Conservation (phyloP, 1,284 basidiomycete genomes). For the Cryptococcus sp. region DNA sequence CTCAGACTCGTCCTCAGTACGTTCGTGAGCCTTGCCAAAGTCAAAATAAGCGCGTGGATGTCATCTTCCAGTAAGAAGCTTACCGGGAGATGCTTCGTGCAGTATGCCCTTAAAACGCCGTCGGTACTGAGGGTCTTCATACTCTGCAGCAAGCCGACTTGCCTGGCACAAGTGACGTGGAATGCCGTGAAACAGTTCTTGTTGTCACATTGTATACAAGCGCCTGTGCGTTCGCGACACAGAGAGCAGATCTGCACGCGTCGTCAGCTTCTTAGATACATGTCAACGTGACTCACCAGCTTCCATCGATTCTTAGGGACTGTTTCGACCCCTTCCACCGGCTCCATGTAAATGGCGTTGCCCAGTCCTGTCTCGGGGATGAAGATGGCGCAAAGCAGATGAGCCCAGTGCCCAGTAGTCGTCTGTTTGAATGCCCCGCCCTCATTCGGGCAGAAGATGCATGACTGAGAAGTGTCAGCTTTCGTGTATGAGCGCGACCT, state of each 20-base stretch:
- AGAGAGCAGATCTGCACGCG: conserved; percentile 73
- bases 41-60: conserved; percentile 17
- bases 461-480: conserved; percentile 61
- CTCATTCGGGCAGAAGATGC: conserved; percentile 91
- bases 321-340: conserved; percentile 84
- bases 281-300: conserved; percentile 62
- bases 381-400: conserved; percentile 96
- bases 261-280: background rate
- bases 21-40: conserved; percentile 18
- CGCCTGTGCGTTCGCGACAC: conserved; percentile 78
- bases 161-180: conserved; percentile 91
- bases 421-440: conserved; percentile 99
- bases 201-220: conserved; percentile 96
- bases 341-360: conserved; percentile 98
- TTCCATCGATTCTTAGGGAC: conserved; percentile 94
- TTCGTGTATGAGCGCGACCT: background rate
- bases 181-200: conserved; percentile 89
- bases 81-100: conserved; percentile 86
- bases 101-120: conserved; percentile 68
- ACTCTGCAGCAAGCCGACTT: conserved; percentile 74
- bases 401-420: conserved; percentile 88
- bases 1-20: conserved; percentile 23
- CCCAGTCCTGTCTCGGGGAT: conserved; percentile 92
- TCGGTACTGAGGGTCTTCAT: conserved; percentile 71
- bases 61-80: conserved; percentile 49